Conservation (phyloP, 768 basidiomycete species). For the Hydnomerulius pinastri region DNA sequence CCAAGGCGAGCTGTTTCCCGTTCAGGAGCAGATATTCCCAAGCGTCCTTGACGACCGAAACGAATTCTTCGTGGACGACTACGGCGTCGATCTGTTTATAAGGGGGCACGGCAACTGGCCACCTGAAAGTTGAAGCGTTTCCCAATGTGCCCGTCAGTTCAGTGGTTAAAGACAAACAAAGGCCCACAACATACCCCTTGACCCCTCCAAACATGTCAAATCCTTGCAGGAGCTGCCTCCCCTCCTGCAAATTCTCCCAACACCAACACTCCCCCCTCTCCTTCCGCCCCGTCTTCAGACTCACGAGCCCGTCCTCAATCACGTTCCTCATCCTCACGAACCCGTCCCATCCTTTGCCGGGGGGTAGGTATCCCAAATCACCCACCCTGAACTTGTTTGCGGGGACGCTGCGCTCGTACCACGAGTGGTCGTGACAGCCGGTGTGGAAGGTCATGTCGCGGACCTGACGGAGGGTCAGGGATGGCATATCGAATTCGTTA, state of each 20-base stretch:
- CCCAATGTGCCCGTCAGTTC: no score
- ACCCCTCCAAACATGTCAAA: constrained; percentile 35
- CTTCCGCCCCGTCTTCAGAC: constrained; percentile 22
- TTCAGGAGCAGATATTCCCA: constrained; percentile 41
- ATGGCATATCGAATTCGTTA: constrained; percentile 27
- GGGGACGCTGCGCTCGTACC: constrained; percentile 43
- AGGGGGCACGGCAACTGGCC: constrained; percentile 45
- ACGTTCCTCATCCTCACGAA: constrained; percentile 45
- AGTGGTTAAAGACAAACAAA: no score
- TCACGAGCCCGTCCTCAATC: constrained; percentile 28
- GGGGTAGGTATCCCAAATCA: constrained; percentile 46
- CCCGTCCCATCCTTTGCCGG: constrained; percentile 35
- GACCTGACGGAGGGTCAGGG: constrained; percentile 38
- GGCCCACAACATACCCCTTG: constrained; percentile 36
- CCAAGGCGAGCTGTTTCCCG: constrained; percentile 34
- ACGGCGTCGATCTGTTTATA: constrained; percentile 40
- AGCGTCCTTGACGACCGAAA: constrained; percentile 34
- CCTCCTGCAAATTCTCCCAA: constrained; percentile 37
- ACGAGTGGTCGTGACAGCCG: constrained; percentile 38
- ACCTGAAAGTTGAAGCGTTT: no score
- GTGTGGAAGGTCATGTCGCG: constrained; percentile 39
- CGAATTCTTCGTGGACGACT: constrained; percentile 35
- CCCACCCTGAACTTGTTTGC: constrained; percentile 43
- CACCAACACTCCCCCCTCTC: constrained; percentile 37
- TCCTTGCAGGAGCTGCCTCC: constrained; percentile 33